phyloP scores from a whole-genome alignment of 805 yeast species.

The Starmera dryadoides region DNA sequence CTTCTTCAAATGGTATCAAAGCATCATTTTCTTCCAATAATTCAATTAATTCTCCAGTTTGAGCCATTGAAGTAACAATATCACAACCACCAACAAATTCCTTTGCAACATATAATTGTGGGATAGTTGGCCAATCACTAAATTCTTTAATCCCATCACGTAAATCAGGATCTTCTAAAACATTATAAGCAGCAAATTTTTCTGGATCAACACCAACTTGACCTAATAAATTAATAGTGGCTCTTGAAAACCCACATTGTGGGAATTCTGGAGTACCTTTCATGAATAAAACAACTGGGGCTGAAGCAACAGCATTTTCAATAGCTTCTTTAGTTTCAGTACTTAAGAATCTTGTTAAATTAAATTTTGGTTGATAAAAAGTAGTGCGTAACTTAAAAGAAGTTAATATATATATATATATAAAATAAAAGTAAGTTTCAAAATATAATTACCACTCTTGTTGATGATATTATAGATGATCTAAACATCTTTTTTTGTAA shows the following conservation, averaged over 20 bases:
- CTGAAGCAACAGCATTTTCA: conserved; percentile 75
- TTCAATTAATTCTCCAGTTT: conserved; percentile 83
- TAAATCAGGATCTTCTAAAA: conserved; percentile 87
- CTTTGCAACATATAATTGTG: conserved; percentile 84
- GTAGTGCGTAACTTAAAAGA: not conserved
- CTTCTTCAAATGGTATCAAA: conserved; percentile 73
- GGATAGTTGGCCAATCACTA: conserved; percentile 97
- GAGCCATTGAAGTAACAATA: conserved; percentile 86
- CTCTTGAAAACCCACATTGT: conserved; percentile 95
- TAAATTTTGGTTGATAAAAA: not conserved
- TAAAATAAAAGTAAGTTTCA: too few species aligned
- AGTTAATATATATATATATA: too few species aligned
- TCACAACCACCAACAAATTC: conserved; percentile 99
- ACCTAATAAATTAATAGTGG: conserved; percentile 88
- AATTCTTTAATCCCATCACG: conserved; percentile 95
- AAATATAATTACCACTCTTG: too few species aligned
- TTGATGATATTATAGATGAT: too few species aligned
- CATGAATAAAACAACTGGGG: conserved; percentile 96
- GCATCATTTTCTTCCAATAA: conserved; percentile 73
- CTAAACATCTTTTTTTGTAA: too few species aligned
- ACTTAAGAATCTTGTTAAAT: conserved; percentile 45
- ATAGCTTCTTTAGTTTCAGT: conserved; percentile 80
- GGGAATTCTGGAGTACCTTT: conserved; percentile 98
- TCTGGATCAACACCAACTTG: conserved; percentile 96
- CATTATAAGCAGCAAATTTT: conserved; percentile 96